Percentiles rank a stretch among this genome's conserved stretches.
These are phyloP conservation scores for Globisporangium uncinulatum DNA, from an alignment of 352 stramenopile species.

Conservation along the genomic window DNA sequence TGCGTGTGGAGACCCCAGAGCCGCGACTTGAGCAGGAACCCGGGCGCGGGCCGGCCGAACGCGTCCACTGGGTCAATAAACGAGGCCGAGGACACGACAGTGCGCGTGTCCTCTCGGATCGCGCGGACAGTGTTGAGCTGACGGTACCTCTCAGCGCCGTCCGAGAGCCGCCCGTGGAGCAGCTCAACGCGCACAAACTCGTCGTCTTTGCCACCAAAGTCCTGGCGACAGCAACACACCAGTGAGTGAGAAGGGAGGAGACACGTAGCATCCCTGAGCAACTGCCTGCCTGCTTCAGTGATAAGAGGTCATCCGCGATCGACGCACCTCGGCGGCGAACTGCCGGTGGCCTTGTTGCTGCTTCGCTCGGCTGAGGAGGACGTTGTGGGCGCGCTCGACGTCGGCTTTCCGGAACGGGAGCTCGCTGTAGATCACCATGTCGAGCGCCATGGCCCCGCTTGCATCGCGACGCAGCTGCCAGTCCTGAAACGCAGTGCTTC, in stretches of 20 bases:
- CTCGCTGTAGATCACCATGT: neutral
- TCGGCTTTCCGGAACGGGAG: neutral
- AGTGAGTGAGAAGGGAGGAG: neutral
- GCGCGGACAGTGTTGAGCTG: neutral
- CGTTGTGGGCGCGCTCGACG: neutral
- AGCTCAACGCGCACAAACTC: neutral
- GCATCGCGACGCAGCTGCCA: neutral
- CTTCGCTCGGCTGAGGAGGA: neutral
- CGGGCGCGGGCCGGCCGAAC: neutral
- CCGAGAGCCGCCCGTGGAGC: neutral
- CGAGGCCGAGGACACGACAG: neutral
- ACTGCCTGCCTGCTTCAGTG: neutral
- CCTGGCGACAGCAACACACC: neutral
- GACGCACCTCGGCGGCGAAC: neutral
- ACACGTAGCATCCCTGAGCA: neutral
- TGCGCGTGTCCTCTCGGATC: neutral
- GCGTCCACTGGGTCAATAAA: neutral
- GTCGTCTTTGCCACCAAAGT: neutral
- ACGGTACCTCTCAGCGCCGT: neutral
- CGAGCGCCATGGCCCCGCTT: neutral
- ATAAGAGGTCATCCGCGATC: too few relatives aligned
- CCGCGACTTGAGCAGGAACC: conserved; percentile 1
- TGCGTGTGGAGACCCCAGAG: neutral
- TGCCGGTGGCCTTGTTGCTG: neutral
- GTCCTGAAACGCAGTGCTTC: neutral